These are phyloP conservation scores for Lolium rigidum DNA, from an alignment of 176 grass and related monocot species.

Conservation along the genomic window DNA sequence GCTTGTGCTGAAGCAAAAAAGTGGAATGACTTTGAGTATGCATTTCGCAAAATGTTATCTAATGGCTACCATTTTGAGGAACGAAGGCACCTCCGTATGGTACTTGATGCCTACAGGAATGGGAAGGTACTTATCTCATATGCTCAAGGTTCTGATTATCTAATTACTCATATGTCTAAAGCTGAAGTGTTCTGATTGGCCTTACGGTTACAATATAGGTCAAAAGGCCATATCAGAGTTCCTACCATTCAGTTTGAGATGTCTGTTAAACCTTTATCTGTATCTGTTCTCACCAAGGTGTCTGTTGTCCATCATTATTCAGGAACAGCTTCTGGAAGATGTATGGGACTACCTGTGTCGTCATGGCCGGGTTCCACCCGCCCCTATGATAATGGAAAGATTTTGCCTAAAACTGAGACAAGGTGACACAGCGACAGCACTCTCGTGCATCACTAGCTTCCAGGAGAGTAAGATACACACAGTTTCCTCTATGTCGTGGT, in stretches of 20 bases:
- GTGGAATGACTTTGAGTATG: slow-evolving; percentile 85
- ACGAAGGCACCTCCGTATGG: slow-evolving; percentile 71
- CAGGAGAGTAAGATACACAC: slow-evolving; percentile 62
- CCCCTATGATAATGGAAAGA: slow-evolving; percentile 86
- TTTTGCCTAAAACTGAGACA: slow-evolving; percentile 85
- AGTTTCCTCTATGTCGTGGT: slow-evolving; percentile 69
- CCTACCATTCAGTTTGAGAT: not conserved
- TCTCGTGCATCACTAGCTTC: slow-evolving; percentile 65
- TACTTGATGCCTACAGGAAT: slow-evolving; percentile 73
- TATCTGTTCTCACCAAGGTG: slow-evolving; percentile 41
- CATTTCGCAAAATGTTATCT: slow-evolving; percentile 72
- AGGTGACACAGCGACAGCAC: slow-evolving; percentile 49
- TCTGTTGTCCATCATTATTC: slow-evolving; percentile 41
- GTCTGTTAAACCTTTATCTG: not conserved
- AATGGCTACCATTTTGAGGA: slow-evolving; percentile 70
- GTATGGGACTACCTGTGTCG: slow-evolving; percentile 68
- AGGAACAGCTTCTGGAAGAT: slow-evolving; percentile 72
- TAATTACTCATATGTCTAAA: slow-evolving; percentile 37
- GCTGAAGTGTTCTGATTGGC: not conserved
- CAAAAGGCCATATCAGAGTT: not conserved
- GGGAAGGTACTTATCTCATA: slow-evolving; percentile 74
- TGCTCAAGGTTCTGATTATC: slow-evolving; percentile 29
- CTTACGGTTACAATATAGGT: not conserved
- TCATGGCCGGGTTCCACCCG: slow-evolving; percentile 58
- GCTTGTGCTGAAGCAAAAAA: slow-evolving; percentile 68